phyloP scores from a whole-genome alignment of 2,329 filamentous ascomycete species.

The Lizonia empirigonia region DNA sequence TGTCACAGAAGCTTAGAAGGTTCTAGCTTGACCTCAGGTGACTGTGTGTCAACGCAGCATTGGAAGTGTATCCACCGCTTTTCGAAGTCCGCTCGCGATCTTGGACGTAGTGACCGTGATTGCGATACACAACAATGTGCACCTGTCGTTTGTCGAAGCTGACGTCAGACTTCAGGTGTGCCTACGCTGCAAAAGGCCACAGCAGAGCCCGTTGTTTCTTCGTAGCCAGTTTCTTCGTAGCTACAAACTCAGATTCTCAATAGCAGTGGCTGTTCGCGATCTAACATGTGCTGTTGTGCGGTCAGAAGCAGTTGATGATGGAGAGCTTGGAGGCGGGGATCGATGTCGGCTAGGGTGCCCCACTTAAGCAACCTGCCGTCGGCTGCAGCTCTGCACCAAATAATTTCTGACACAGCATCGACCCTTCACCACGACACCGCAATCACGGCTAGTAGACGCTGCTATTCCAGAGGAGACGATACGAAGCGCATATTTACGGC shows the following conservation, averaged over 20 bases:
- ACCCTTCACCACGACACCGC: slow-evolving; percentile 1
- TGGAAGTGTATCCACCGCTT: background rate
- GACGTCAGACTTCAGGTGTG: background rate
- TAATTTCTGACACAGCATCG: slow-evolving; percentile 17
- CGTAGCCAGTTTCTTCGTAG: background rate
- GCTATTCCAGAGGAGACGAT: background rate
- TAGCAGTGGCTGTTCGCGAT: background rate
- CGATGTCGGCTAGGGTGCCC: slow-evolving; percentile 23
- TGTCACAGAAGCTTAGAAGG: slow-evolving; percentile 23
- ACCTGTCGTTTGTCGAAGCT: background rate
- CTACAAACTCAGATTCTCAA: background rate
- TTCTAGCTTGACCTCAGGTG: slow-evolving; percentile 40
- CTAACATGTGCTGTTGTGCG: background rate
- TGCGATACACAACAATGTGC: background rate
- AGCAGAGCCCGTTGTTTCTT: background rate
- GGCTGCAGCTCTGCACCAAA: slow-evolving; percentile 18
- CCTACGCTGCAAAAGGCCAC: background rate
- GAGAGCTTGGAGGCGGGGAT: slow-evolving; percentile 15
- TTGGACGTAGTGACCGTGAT: background rate
- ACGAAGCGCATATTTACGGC: background rate
- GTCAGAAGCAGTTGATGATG: background rate
- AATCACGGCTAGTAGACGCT: background rate
- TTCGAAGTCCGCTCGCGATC: background rate
- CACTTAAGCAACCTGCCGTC: slow-evolving; percentile 24
- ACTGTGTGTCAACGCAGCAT: slow-evolving; percentile 27